phyloP scores from a whole-genome alignment of 176 grass and related monocot genomes.

The Lolium rigidum region DNA sequence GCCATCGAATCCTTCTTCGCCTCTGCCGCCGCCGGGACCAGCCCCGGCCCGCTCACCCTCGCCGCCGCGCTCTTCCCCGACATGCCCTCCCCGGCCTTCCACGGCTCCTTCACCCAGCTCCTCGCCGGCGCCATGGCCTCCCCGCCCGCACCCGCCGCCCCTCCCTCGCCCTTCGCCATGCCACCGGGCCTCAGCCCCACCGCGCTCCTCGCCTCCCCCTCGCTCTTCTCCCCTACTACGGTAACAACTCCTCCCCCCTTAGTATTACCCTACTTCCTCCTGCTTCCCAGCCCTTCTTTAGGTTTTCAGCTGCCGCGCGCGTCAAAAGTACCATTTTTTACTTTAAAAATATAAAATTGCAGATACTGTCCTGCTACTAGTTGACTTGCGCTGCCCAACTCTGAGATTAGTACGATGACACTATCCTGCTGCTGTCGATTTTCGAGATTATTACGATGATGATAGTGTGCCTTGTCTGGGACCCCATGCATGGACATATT shows the following conservation, averaged over 20 bases:
- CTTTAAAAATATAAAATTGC: not conserved
- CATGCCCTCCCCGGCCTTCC: slow-evolving; percentile 53
- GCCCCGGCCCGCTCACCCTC: slow-evolving; percentile 60
- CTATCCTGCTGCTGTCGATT: too few relatives aligned
- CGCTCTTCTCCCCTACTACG: slow-evolving; percentile 48
- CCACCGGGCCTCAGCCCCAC: slow-evolving; percentile 50
- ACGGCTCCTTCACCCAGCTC: slow-evolving; percentile 72
- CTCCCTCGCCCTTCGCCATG: slow-evolving; percentile 52
- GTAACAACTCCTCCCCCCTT: slow-evolving; percentile 35
- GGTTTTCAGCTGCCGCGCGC: slow-evolving; percentile 7
- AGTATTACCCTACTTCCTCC: not conserved
- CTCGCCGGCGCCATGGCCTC: slow-evolving; percentile 63
- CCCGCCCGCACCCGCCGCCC: slow-evolving; percentile 27
- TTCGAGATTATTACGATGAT: too few relatives aligned
- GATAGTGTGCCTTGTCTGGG: not conserved
- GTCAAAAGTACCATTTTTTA: not conserved
- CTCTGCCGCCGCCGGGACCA: slow-evolving; percentile 1
- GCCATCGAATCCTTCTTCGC: slow-evolving; percentile 49
- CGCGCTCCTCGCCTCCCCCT: slow-evolving; percentile 46
- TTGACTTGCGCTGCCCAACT: slow-evolving; percentile 6
- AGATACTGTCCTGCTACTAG: not conserved
- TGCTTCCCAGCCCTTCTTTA: slow-evolving; percentile 14
- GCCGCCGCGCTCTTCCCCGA: slow-evolving; percentile 57
- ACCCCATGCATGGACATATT: not conserved
- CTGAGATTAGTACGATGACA: not conserved